Conservation (phyloP, 768 basidiomycete genomes). For the Xerocomellus dryophilus region DNA sequence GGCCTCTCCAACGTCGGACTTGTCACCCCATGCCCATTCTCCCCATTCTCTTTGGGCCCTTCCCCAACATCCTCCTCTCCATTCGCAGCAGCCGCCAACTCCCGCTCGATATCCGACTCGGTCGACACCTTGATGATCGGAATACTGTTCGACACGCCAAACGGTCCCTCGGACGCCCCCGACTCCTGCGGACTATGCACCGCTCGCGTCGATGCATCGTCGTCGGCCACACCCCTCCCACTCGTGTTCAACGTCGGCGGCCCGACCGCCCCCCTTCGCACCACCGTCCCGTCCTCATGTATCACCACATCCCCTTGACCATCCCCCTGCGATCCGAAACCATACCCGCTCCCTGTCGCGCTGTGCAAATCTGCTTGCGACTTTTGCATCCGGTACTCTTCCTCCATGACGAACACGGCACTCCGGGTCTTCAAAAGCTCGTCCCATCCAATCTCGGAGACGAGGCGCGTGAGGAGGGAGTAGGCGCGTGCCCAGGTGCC, state of each 20-base stretch:
- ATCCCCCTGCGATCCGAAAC: constrained; percentile 21
- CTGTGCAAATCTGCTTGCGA: constrained; percentile 65
- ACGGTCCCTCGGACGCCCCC: constrained; percentile 26
- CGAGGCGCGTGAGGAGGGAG: constrained; percentile 82
- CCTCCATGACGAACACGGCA: constrained; percentile 98
- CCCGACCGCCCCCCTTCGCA: constrained; percentile 13
- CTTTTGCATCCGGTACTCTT: constrained; percentile 98
- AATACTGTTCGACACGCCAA: constrained; percentile 30
- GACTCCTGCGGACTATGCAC: constrained; percentile 39
- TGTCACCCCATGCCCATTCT: constrained; percentile 15
- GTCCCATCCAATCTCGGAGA: constrained; percentile 97
- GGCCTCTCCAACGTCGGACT: constrained; percentile 41
- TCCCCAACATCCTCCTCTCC: constrained; percentile 18
- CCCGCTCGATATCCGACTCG: constrained; percentile 57
- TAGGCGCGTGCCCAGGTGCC: constrained; percentile 98
- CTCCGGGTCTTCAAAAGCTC: constrained; percentile 94
- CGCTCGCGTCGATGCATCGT: constrained; percentile 68
- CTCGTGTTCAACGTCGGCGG: constrained; percentile 1
- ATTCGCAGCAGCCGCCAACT: constrained; percentile 30
- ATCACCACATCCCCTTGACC: constrained; percentile 41
- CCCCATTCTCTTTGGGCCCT: constrained; percentile 21
- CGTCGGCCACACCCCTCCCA: constrained; percentile 38
- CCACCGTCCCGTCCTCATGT: constrained; percentile 61
- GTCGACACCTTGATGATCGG: constrained; percentile 78
- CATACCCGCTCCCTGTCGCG: constrained; percentile 18